Evolutionary conservation across 2,329 filamentous ascomycete species (phyloP), one percentile per base, ranked within the genome.

Genomic region (Diaporthe capsici): DNA sequence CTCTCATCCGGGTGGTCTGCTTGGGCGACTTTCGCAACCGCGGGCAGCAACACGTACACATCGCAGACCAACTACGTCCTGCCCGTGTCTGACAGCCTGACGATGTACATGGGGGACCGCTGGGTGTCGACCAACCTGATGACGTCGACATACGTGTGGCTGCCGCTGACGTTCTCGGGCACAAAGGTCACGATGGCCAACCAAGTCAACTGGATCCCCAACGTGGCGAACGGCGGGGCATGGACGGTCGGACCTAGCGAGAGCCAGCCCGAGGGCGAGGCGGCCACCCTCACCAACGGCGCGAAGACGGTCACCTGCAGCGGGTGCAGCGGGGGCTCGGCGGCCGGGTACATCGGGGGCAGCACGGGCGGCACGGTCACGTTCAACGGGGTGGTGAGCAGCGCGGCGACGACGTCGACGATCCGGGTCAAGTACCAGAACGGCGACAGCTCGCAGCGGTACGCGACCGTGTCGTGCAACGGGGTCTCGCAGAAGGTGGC

Each of bases 101-200:
- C 86, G 65, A 86, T 92, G 77, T 94, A 93, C 82, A 88, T 93
- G 83, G 92, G 92, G 25, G 92, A 94, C 82, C 90, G 92, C 42
- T 94, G 92, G 92, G 83, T 89, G 0, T 88, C 86, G 7, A 80
- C 80, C 25, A 90, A 93, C 77, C 86, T 94, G 2, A 89, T 88
- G 82, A 83, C 87, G 0, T 90, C 88, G 70, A 93, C 91, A 0
- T 94, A 94, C 79, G 85, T 93, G 60, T 94, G 92, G 92, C 86
- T 94, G 0, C 92, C 92, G 0, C 83, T 93, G 0, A 84, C 81
- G 6, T 85, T 92, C 75, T 84, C 85, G 0, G 90, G 90, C 0
- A 90, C 86, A 0, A 86, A 83, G 0, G 89, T 90, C 3, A 86
- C 80, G 9, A 86, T 91, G 80, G 81, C 84, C 67, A 88, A 92